Evolutionary conservation across 1,284 basidiomycete species (phyloP), one percentile per base, ranked within the genome.

Genomic region (Somion occarium): DNA sequence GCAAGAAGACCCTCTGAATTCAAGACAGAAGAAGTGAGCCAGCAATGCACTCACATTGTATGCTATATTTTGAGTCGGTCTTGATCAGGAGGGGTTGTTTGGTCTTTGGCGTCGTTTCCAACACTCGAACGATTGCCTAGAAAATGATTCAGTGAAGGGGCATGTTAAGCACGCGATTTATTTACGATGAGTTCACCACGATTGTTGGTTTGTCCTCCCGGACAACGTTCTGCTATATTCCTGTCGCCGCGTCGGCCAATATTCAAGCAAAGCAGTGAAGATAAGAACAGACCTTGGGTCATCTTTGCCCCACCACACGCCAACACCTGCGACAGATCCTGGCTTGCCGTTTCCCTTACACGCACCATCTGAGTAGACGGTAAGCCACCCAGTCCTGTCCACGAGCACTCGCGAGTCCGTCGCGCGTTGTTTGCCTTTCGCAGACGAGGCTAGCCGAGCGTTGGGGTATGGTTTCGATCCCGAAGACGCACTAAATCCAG

Each of bases 141-240:
- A 34, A 19, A 38, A 39, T 51, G 34, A 38, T 2, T 19, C 13
- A 4, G 20, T 18, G n/a, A 20, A 12, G 7, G 7, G 15, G 37
- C 13, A 22, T 3, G 13, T 19, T 3, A 44, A n/a, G n/a, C 20
- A 22, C 37, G 30, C 38, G 22, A 45, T 13, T 19, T 18, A 88
- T 91, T 56, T 34, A 34, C 30, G 30, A 90, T 83, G 24, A 95
- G 74, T 64, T 95, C 92, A 2, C 90, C 92, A 12, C 90, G 75
- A 56, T 95, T 94, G 64, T 95, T 95, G 0, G 91, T 94, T 64
- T 94, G 92, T 43, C 69, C 71, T 1, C 92, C 93, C 1, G 89
- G 87, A 58, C 91, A 87, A 19, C 91, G 74, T 59, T 91, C 86
- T 0, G 83, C 75, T 2, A 92, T 65, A 61, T 91, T 92, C 46